These are phyloP conservation scores for Colletotrichum spaethianum DNA, from an alignment of 2,329 filamentous ascomycete genomes.

Conservation along the genomic window DNA sequence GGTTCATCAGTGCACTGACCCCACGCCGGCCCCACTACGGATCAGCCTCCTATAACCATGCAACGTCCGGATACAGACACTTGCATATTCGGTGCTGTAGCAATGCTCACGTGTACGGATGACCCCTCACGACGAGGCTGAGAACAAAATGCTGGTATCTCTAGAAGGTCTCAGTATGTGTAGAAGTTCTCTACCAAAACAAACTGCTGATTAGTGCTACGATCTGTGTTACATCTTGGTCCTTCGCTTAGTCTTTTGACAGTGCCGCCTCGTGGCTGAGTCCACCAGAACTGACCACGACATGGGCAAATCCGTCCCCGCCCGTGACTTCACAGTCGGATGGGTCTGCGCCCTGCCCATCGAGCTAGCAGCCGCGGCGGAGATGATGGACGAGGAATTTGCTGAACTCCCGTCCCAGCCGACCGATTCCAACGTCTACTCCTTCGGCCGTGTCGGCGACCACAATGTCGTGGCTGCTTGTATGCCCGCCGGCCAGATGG, in stretches of 20 bases:
- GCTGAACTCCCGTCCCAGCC: neutral
- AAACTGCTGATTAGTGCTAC: too few species aligned
- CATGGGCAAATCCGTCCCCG: neutral
- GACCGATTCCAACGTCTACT: constrained; percentile 24
- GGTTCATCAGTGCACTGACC: neutral
- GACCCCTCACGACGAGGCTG: too few species aligned
- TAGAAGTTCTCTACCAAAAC: too few species aligned
- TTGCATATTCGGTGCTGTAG: too few species aligned
- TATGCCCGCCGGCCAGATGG: constrained; percentile 41
- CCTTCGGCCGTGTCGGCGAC: constrained; percentile 33
- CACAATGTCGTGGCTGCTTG: constrained; percentile 44
- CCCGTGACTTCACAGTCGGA: neutral
- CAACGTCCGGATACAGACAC: neutral
- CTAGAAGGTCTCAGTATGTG: too few species aligned
- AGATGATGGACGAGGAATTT: constrained; percentile 35
- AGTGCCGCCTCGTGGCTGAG: too few species aligned
- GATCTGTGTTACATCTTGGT: too few species aligned
- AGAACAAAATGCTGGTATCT: too few species aligned
- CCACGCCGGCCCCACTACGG: neutral
- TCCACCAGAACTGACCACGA: too few species aligned
- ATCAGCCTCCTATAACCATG: neutral
- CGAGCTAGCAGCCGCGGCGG: neutral
- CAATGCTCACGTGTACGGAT: too few species aligned
- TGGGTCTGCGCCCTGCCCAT: neutral
- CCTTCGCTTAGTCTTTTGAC: too few species aligned